Conservation (phyloP, 192 early-diverging fungal genomes). For the Entomortierella lignicola region DNA sequence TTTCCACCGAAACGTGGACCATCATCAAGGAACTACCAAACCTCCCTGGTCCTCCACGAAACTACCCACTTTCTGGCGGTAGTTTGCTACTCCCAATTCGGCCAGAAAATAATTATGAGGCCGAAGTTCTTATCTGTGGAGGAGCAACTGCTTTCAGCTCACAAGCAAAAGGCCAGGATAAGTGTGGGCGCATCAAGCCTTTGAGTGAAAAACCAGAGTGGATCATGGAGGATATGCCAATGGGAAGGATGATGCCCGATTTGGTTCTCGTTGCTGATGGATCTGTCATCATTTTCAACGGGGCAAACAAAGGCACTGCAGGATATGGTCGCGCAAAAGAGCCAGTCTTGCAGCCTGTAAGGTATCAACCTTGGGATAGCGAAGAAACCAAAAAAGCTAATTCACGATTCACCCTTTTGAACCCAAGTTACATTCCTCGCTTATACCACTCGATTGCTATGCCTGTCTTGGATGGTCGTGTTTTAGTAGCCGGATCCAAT, state of each 20-base stretch:
- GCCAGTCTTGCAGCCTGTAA: slow-evolving; percentile 60
- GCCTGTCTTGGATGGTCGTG: slow-evolving; percentile 56
- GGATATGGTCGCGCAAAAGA: slow-evolving; percentile 59
- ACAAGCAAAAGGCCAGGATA: slow-evolving; percentile 46
- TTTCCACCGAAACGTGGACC: slow-evolving; percentile 53
- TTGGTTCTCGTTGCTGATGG: slow-evolving; percentile 61
- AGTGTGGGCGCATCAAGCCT: slow-evolving; percentile 63
- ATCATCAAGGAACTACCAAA: slow-evolving; percentile 56
- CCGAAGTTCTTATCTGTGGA: slow-evolving; percentile 71
- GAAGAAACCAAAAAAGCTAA: slow-evolving; percentile 10
- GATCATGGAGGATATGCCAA: slow-evolving; percentile 57
- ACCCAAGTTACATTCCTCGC: slow-evolving; percentile 62
- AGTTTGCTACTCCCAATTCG: slow-evolving; percentile 64
- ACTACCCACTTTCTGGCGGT: slow-evolving; percentile 69
- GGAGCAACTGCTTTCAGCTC: slow-evolving; percentile 54
- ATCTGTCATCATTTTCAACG: slow-evolving; percentile 69
- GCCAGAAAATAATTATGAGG: slow-evolving; percentile 65
- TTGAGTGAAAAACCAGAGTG: slow-evolving; percentile 47
- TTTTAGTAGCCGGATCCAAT: slow-evolving; percentile 57
- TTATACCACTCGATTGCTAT: slow-evolving; percentile 72
- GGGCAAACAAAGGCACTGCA: slow-evolving; percentile 63
- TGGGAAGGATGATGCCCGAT: slow-evolving; percentile 65
- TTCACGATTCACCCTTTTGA: slow-evolving; percentile 31
- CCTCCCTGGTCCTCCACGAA: slow-evolving; percentile 59
- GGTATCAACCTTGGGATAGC: slow-evolving; percentile 62